Conservation (phyloP, 1,139 yeast species). For the Tardiomyces blankii region DNA sequence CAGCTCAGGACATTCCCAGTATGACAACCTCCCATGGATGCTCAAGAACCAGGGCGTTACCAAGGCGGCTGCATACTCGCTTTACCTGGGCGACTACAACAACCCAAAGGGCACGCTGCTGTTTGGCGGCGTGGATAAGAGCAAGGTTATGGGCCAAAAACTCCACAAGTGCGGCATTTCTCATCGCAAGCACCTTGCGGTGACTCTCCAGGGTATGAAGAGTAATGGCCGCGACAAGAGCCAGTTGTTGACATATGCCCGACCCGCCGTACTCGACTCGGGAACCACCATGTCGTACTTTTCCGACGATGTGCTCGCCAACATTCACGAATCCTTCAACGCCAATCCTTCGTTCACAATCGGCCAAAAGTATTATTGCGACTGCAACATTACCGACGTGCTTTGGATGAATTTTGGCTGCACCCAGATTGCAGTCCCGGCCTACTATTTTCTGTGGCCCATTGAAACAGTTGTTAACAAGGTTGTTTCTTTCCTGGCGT, state of each 20-base stretch:
- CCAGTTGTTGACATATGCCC: constrained; percentile 5
- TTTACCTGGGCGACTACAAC: constrained; percentile 34
- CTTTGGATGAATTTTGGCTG: constrained; percentile 44
- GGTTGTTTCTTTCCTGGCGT: constrained; percentile 20
- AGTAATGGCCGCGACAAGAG: background rate
- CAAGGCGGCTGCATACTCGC: constrained; percentile 36
- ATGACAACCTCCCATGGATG: constrained; percentile 11
- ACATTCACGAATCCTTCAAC: constrained; percentile 21
- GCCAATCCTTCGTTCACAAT: constrained; percentile 28
- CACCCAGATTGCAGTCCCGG: constrained; percentile 35
- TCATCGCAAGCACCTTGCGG: constrained; percentile 19
- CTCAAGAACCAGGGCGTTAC: constrained; percentile 12
- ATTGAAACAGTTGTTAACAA: constrained; percentile 23
- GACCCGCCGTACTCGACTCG: constrained; percentile 48
- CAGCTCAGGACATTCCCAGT: constrained; percentile 1
- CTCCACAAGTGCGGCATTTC: constrained; percentile 22
- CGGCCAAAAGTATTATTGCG: constrained; percentile 27
- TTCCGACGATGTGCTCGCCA: constrained; percentile 32
- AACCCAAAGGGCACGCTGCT: constrained; percentile 36
- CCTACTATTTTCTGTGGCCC: constrained; percentile 33
- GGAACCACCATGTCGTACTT: constrained; percentile 55
- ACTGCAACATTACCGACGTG: constrained; percentile 26
- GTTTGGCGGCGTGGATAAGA: constrained; percentile 49
- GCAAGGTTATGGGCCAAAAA: constrained; percentile 36
- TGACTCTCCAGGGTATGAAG: background rate